phyloP scores from a whole-genome alignment of 179 eudicot genomes.

The Corrigiola litoralis region DNA sequence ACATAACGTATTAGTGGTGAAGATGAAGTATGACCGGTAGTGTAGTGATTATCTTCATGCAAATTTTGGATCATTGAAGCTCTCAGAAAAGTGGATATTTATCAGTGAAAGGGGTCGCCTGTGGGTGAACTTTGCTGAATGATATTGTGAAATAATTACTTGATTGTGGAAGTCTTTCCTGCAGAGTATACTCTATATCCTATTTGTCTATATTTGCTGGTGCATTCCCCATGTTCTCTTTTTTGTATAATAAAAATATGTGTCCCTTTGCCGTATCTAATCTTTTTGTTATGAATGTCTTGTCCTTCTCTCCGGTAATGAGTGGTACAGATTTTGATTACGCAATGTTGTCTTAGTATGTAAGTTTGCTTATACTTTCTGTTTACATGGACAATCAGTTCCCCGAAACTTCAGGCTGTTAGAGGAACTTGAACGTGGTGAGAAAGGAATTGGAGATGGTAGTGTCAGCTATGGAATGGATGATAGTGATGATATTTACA shows the following conservation, averaged over 20 bases:
- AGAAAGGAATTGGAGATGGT: constrained; percentile 74
- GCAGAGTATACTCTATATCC: background rate
- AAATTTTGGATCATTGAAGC: background rate
- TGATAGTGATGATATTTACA: constrained; percentile 64
- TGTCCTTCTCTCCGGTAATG: background rate
- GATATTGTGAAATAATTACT: too few relatives aligned
- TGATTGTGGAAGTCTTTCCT: too few relatives aligned
- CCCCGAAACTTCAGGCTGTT: constrained; percentile 66
- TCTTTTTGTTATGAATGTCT: background rate
- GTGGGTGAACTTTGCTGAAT: background rate
- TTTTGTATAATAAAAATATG: too few relatives aligned
- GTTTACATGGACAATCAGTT: constrained; percentile 27
- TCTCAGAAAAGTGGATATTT: background rate
- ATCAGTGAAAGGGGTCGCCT: background rate
- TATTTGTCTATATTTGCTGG: background rate
- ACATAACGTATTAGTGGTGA: too few relatives aligned
- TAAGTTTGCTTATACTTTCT: background rate
- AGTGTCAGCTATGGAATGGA: constrained; percentile 77
- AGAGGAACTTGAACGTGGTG: constrained; percentile 77
- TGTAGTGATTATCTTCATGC: background rate
- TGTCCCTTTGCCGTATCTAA: background rate
- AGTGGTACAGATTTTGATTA: background rate
- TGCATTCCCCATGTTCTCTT: too few relatives aligned
- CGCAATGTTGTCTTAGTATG: background rate
- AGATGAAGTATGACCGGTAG: too few relatives aligned